Conservation (phyloP, 495 filamentous ascomycete genomes). For the Stereocaulon alpinum region DNA sequence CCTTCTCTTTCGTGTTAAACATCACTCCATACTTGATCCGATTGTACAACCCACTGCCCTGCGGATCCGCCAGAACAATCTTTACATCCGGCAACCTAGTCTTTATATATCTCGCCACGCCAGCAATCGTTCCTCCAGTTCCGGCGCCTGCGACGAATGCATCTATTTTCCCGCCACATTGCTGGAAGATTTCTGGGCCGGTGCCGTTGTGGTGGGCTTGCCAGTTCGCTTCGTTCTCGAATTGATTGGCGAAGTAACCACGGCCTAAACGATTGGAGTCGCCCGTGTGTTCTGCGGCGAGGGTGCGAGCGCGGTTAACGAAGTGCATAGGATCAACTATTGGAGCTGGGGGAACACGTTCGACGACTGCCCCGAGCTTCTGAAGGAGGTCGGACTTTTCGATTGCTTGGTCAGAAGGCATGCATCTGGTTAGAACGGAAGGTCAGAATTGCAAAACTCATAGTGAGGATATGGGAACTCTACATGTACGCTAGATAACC, state of each 20-base stretch:
- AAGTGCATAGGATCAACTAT: slow-evolving; percentile 88
- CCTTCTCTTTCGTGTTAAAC: slow-evolving; percentile 78
- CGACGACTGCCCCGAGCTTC: slow-evolving; percentile 82
- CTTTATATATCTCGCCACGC: slow-evolving; percentile 75
- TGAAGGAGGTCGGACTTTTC: slow-evolving; percentile 86
- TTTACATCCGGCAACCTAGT: slow-evolving; percentile 45
- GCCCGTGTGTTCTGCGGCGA: slow-evolving; percentile 60
- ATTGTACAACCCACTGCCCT: slow-evolving; percentile 90
- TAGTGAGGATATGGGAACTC: slow-evolving; percentile 14
- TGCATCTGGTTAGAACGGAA: slow-evolving; percentile 46
- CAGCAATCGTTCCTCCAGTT: slow-evolving; percentile 88
- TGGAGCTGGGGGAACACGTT: slow-evolving; percentile 79
- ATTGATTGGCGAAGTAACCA: slow-evolving; percentile 95
- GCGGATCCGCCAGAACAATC: slow-evolving; percentile 85
- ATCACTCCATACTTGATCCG: slow-evolving; percentile 85
- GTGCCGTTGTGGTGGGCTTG: slow-evolving; percentile 71
- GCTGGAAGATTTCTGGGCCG: slow-evolving; percentile 76
- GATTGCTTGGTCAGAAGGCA: slow-evolving; percentile 82
- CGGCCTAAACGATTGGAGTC: slow-evolving; percentile 36
- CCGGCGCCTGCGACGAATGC: slow-evolving; percentile 95
- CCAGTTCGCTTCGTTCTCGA: slow-evolving; percentile 84
- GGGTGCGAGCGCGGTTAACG: slow-evolving; percentile 79
- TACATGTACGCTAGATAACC: slow-evolving; percentile 90
- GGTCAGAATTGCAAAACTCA: neutral
- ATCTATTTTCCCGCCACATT: slow-evolving; percentile 67